Evolutionary conservation across 2,329 filamentous ascomycete genomes (phyloP).

Genomic region (Ceratocystis diversiconidia): DNA sequence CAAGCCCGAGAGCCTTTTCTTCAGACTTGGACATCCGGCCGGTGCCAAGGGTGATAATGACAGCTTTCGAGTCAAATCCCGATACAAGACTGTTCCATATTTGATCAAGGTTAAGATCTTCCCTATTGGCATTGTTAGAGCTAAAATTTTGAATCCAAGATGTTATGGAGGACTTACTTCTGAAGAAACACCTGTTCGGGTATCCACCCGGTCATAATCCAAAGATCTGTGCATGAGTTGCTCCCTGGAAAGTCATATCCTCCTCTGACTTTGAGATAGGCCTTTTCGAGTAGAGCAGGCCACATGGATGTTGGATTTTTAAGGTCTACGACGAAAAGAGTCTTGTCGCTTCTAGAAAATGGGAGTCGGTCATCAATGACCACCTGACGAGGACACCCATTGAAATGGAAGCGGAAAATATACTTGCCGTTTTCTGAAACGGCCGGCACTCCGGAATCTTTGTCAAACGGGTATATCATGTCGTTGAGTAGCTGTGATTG

Average conservation of each 20-base stretch:
- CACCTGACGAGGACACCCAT: slow-evolving; percentile 79
- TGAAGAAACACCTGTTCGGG: slow-evolving; percentile 90
- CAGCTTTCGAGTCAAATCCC: slow-evolving; percentile 62
- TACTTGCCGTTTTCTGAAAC: slow-evolving; percentile 77
- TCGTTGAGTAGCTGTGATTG: slow-evolving; percentile 49
- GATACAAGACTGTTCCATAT: slow-evolving; percentile 67
- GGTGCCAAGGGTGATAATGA: slow-evolving; percentile 81
- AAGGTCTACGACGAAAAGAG: slow-evolving; percentile 76
- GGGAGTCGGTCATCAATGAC: slow-evolving; percentile 82
- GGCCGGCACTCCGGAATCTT: slow-evolving; percentile 39
- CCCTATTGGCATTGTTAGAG: slow-evolving; percentile 31
- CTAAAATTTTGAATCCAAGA: not conserved
- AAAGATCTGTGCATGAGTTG: slow-evolving; percentile 89
- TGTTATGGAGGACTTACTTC: slow-evolving; percentile 31
- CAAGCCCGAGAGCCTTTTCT: slow-evolving; percentile 66
- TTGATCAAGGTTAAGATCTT: slow-evolving; percentile 60
- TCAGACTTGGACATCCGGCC: slow-evolving; percentile 64
- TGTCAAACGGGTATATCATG: slow-evolving; percentile 63
- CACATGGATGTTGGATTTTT: slow-evolving; percentile 70
- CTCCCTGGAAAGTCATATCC: slow-evolving; percentile 97
- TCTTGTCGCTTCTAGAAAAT: slow-evolving; percentile 55
- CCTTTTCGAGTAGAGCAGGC: slow-evolving; percentile 89
- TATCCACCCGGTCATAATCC: slow-evolving; percentile 89
- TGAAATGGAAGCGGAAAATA: slow-evolving; percentile 84
- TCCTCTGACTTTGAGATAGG: slow-evolving; percentile 85